Base-by-base conservation (phyloP, 352 stramenopile genomes). In the Globisporangium nagaii region DNA sequence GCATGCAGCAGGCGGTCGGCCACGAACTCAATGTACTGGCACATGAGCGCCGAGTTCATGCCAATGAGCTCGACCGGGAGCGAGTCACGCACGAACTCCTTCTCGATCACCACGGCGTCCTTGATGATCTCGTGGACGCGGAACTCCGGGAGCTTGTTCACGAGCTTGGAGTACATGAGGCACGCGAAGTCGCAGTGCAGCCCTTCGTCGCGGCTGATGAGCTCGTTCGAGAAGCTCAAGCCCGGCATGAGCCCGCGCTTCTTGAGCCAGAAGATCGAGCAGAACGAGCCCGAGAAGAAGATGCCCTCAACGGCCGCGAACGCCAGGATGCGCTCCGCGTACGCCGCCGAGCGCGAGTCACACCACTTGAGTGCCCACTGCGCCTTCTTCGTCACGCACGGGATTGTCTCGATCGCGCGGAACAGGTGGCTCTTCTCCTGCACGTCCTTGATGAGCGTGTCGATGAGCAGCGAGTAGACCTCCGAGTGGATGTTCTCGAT, bases 401-500 rank as follows among this genome's bases (percentile, higher is more conserved):
- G 93, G 37, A 99, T 97, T 2, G 96, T 99, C 58, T 99, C 91
- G 63, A 99, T 98, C 19, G 97, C 96, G 63, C 97, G 92, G 47
- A 99, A 83, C 19, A 99, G 66, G 58, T 93, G 82, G 47, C 86
- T 70, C 78, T 98, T 99, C 74, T 99, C 93, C 9, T 62, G 43
- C 3, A 56, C 19, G 62, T 99, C 95, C 71, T 98, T 98, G 67
- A 99, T 98, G 69, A 99, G 99, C 24, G 96, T 99, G 73, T 99
- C 97, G 70, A 99, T 99, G n/a, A 99, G 79, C 20, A 99, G 84
- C 59, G 88, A 98, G 76, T 99, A 99, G 15, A 99, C 97, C 73
- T 99, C 97, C 45, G 86, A 97, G 82, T 99, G 97, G 71, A 99
- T 99, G 77, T 99, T 99, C 71, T 99, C 97, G 43, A 99, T 98